Base-by-base conservation (phyloP, 2,329 filamentous ascomycete species). In the Fusarium vanettenii region DNA sequence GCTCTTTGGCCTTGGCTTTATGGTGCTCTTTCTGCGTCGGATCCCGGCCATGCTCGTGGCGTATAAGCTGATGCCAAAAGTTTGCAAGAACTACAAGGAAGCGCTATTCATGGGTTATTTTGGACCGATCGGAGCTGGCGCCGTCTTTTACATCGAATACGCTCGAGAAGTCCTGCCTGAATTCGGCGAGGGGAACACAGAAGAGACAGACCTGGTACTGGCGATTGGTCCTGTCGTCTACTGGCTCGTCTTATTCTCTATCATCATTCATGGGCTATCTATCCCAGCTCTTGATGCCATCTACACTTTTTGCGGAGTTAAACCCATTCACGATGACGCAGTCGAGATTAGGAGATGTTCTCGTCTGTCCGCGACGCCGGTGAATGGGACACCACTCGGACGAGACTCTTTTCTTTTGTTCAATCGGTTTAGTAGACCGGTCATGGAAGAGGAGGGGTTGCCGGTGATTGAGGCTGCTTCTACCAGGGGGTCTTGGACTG, bases 91-190 rank as follows among this genome's bases (percentile, higher is more conserved):
- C 75, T 91, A 87, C 86, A 88, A 87, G 73, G 89, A 91, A 68
- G 89, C 89, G 0, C 72, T 91, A 0, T 91, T 91, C 65, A 89
- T 91, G 88, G 89, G 89, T 0, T 90, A 90, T 69, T 95, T 95
- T 73, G 93, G 93, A 0, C 93, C 93, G 0, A 94, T 95, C 55
- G 93, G 93, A 2, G 92, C 94, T 18, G 92, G 91, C 16, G 93
- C 93, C 2, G 88, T 94, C 27, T 95, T 95, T 81, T 95, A 95
- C 79, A 87, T 95, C 25, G 84, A 87, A 75, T 85, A 87, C 59
- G 82, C 83, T 0, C 79, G 81, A 6, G 80, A 86, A 16, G 71
- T 87, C 6, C 84, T 86, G 56, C 85, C 84, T 1, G 60, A 80
- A 9, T 66, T 80, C 0, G 81, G 78, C n/a, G 71, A 82, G 7